Percentiles rank a stretch among this genome's conserved stretches.
Conservation (phyloP, 2,329 filamentous ascomycete species). For the Dryadomyces sulphureus region DNA sequence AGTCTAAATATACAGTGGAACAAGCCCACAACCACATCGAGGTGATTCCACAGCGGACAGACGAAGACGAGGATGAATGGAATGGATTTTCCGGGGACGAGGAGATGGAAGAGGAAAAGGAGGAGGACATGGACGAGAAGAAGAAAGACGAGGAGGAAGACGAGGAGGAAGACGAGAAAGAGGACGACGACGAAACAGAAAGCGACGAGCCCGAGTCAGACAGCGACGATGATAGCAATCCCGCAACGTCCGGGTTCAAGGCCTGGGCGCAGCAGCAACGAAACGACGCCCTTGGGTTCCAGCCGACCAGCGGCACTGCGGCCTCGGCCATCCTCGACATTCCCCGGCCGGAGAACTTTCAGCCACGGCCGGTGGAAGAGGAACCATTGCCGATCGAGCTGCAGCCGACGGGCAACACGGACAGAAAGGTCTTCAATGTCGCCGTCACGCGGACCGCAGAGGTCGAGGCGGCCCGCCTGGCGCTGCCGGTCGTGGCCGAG, state of each 20-base stretch:
- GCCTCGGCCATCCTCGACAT: constrained; percentile 28
- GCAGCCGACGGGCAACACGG: constrained; percentile 40
- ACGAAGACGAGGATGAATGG: constrained; percentile 29
- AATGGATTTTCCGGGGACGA: constrained; percentile 39
- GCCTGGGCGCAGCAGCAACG: constrained; percentile 79
- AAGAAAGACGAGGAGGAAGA: constrained; percentile 18
- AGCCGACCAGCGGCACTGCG: constrained; percentile 20
- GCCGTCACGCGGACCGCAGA: constrained; percentile 52
- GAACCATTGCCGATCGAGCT: constrained; percentile 58
- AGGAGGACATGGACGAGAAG: constrained; percentile 9
- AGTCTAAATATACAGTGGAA: constrained; percentile 56
- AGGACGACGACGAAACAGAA: constrained; percentile 21
- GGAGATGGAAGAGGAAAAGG: constrained; percentile 10
- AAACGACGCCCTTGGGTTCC: constrained; percentile 64
- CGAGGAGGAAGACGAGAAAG: constrained; percentile 15
- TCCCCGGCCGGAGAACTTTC: constrained; percentile 46
- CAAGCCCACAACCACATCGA: constrained; percentile 52
- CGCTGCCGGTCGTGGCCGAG: constrained; percentile 81
- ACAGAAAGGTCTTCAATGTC: constrained; percentile 64
- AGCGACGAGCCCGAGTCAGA: constrained; percentile 17
- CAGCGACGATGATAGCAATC: constrained; percentile 14
- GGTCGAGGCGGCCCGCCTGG: constrained; percentile 64
- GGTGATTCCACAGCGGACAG: constrained; percentile 14
- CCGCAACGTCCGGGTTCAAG: constrained; percentile 59
- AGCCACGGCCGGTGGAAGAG: constrained; percentile 51